Conservation (phyloP, 805 yeast genomes). For the Candida tallmaniae region DNA sequence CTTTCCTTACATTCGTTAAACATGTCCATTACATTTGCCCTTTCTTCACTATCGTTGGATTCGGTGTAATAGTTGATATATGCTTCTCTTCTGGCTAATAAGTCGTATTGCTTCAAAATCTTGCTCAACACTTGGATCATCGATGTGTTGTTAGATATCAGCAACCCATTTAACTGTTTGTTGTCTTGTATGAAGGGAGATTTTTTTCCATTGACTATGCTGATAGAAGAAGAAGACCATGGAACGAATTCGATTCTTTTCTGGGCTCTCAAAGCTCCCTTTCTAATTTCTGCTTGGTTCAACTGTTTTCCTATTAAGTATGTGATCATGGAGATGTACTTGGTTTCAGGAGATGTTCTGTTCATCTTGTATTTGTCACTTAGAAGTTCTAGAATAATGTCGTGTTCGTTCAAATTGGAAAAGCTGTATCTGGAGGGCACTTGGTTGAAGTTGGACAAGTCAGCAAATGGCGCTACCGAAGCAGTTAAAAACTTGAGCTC, state of each 20-base stretch:
- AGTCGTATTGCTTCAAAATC: conserved; percentile 73
- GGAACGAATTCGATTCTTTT: conserved; percentile 74
- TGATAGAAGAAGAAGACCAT: conserved; percentile 78
- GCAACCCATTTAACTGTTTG: conserved; percentile 62
- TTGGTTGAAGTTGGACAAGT: conserved; percentile 45
- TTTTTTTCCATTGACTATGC: conserved; percentile 69
- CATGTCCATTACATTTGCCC: conserved; percentile 42
- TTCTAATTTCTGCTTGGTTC: conserved; percentile 69
- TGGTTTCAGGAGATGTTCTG: conserved; percentile 35
- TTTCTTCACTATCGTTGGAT: conserved; percentile 39
- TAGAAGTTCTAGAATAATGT: conserved; percentile 74
- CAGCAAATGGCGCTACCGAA: conserved; percentile 40
- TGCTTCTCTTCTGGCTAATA: conserved; percentile 73
- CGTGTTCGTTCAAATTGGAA: conserved; percentile 77
- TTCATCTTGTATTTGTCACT: conserved; percentile 79
- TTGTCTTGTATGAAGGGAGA: conserved; percentile 55
- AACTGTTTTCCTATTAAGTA: conserved; percentile 56
- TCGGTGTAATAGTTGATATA: conserved; percentile 73
- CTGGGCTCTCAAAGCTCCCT: conserved; percentile 60
- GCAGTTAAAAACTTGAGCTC: conserved; percentile 51
- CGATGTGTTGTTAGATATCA: conserved; percentile 79
- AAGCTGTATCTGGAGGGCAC: conserved; percentile 3
- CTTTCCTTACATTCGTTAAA: conserved; percentile 48
- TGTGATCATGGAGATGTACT: conserved; percentile 66
- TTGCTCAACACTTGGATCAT: conserved; percentile 62